phyloP scores from a whole-genome alignment of 1,284 basidiomycete species.

The Sporisorium iseilematis-ciliati region DNA sequence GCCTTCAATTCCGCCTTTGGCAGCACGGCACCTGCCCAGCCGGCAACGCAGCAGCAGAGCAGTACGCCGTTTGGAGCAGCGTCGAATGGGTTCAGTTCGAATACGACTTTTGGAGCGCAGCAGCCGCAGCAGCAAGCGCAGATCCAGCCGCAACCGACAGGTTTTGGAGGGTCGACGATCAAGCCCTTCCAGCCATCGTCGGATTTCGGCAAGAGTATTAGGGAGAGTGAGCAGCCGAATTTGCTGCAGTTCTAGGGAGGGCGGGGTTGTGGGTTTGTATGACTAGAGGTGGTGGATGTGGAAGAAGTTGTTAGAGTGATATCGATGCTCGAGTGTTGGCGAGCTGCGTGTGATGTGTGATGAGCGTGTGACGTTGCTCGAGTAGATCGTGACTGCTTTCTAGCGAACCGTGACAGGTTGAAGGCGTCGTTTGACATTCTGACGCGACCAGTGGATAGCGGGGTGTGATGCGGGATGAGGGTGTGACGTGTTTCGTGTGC shows the following conservation, averaged over 20 bases:
- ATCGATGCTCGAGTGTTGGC: no score
- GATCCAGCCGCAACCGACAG: conserved; percentile 57
- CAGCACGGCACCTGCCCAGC: not conserved
- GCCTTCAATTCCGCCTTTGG: conserved; percentile 34
- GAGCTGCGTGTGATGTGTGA: not conserved
- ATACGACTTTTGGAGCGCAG: conserved; percentile 1
- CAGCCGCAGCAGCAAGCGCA: conserved; percentile 16
- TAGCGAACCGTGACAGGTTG: no score
- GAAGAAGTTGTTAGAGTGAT: not conserved
- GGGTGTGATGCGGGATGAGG: not conserved
- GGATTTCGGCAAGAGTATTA: conserved; percentile 55
- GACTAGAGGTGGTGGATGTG: not conserved
- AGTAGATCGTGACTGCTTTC: no score
- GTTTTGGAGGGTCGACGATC: conserved; percentile 51
- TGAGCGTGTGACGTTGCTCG: not conserved
- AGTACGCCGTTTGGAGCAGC: not conserved
- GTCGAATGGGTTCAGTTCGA: not conserved
- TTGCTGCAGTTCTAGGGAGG: conserved; percentile 28
- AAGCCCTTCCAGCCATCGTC: conserved; percentile 66
- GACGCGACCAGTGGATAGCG: not conserved
- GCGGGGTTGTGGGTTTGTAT: not conserved
- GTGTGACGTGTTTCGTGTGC: not conserved
- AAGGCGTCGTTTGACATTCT: no score
- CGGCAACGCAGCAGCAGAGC: conserved; percentile 17
- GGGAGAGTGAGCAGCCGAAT: conserved; percentile 31